Evolutionary conservation across 768 basidiomycete genomes (phyloP), one percentile per base, ranked within the genome.

Genomic region (Macrocybe gigantea): DNA sequence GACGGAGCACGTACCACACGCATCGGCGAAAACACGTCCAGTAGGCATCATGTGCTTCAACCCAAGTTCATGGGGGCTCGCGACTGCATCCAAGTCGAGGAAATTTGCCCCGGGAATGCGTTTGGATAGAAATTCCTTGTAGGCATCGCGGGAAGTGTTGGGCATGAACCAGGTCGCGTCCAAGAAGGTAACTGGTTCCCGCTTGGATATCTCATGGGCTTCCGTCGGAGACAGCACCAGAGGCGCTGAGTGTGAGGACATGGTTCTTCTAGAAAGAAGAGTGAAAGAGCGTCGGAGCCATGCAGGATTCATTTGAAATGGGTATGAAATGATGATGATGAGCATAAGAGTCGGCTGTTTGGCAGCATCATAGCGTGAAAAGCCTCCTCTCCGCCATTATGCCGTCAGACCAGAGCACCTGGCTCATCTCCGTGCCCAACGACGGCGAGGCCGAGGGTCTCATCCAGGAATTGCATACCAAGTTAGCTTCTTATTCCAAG

Each of bases 131-230:
- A 82, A 94, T 64, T 95, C 93, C 31, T 78, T 64, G n/a, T 64
- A 63, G 2, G 87, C 74, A 44, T 80, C 80, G 47, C 93, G 79
- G 1, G 82, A 72, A 33, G 85, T 78, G 63, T 83, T 88, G 44
- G 94, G 95, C 95, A 97, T 96, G 64, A 89, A 85, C 95, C 94
- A 97, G 43, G 81, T 83, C 15, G 83, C 82, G 59, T 98, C 95
- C 33, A 85, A 71, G 54, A 85, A 64, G 7, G 68, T 64, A 32
- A 81, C 64, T 15, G 62, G 52, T 7, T 68, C 53, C 29, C 56
- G 59, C 30, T 71, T 59, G 7, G 62, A 51, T 30, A 66, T 63
- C 38, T 71, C 67, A 30, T 62, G 67, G 37, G 79, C 68, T 53
- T 76, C 66, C 12, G 65, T 53, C 0, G 85, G 83, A 2, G 76